phyloP scores from a whole-genome alignment of 768 basidiomycete genomes.

The Pulveroboletus ravenelii region DNA sequence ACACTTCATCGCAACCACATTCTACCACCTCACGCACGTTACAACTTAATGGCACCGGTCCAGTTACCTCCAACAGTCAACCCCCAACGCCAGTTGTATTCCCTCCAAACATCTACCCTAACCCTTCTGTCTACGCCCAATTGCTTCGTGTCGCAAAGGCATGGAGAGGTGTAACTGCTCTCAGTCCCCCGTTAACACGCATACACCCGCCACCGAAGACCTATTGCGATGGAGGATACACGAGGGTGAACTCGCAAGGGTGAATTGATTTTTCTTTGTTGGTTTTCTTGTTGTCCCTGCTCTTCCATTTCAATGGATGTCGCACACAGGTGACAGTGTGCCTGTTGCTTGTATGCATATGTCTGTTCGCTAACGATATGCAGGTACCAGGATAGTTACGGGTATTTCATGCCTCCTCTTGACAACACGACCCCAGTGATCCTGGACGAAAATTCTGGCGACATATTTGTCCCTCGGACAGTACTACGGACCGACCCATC shows the following conservation, averaged over 20 bases:
- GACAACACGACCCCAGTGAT: conserved; percentile 33
- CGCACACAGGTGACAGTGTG: conserved; percentile 13
- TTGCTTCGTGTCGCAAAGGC: conserved; percentile 55
- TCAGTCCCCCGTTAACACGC: conserved; percentile 29
- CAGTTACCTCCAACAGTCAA: conserved; percentile 6
- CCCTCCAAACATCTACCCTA: conserved; percentile 26
- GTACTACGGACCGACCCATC: conserved; percentile 17
- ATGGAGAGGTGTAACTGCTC: conserved; percentile 68
- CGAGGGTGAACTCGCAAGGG: conserved; percentile 26
- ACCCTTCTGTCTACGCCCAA: conserved; percentile 40
- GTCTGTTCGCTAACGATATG: conserved; percentile 14
- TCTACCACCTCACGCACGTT: conserved; percentile 18
- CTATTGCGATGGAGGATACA: conserved; percentile 18
- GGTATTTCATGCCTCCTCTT: conserved; percentile 27
- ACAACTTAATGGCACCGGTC: conserved; percentile 5
- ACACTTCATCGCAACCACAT: conserved; percentile 11
- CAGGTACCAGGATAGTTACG: conserved; percentile 27
- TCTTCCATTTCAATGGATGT: conserved; percentile 2
- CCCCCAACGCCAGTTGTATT: conserved; percentile 36
- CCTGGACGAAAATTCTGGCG: conserved; percentile 26
- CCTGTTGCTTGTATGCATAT: conserved; percentile 9
- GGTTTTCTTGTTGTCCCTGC: not conserved
- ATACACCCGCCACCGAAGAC: conserved; percentile 19
- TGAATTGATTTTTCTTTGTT: conserved; percentile 14
- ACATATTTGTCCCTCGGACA: conserved; percentile 20